A percentile compares a stretch with the other conserved stretches of the same genome.
Conservation (phyloP, 768 basidiomycete genomes). For the Clavulina sp. region DNA sequence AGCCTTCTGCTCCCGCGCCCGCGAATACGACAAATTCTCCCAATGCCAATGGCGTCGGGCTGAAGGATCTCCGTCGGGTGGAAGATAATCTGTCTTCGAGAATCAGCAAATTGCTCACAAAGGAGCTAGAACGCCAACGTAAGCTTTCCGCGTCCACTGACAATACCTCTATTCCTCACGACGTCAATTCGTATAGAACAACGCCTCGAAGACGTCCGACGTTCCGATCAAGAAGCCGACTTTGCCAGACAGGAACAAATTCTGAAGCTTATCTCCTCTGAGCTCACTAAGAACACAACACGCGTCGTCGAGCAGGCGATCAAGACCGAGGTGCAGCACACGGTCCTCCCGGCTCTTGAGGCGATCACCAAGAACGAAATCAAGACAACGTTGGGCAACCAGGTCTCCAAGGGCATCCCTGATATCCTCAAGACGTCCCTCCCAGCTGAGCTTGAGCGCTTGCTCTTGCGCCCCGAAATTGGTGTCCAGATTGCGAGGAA, state of each 20-base stretch:
- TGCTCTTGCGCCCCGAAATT: slow-evolving; percentile 59
- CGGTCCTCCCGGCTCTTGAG: slow-evolving; percentile 67
- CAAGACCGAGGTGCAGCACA: slow-evolving; percentile 67
- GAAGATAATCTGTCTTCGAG: slow-evolving; percentile 64
- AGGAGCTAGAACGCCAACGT: slow-evolving; percentile 88
- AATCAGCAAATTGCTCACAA: slow-evolving; percentile 60
- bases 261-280: slow-evolving; percentile 70
- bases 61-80: slow-evolving; percentile 27
- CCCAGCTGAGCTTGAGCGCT: slow-evolving; percentile 61
- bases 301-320: slow-evolving; percentile 80
- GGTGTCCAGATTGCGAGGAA: slow-evolving; percentile 60
- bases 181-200: slow-evolving; percentile 34
- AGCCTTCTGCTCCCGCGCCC: slow-evolving; percentile 20
- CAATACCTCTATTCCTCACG: slow-evolving; percentile 7
- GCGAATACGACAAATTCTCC: background rate
- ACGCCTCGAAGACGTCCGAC: slow-evolving; percentile 68
- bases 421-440: slow-evolving; percentile 62
- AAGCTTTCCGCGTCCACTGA: slow-evolving; percentile 18
- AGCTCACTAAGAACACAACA: slow-evolving; percentile 74
- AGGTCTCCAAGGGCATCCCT: slow-evolving; percentile 54
- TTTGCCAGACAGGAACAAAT: slow-evolving; percentile 78
- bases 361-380: slow-evolving; percentile 70
- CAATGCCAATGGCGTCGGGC: background rate
- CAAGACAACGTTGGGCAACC: slow-evolving; percentile 56
- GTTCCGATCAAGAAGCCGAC: slow-evolving; percentile 61